These are phyloP conservation scores for Termitomyces sp. DNA, from an alignment of 1,284 basidiomycete genomes.

Conservation along the genomic window DNA sequence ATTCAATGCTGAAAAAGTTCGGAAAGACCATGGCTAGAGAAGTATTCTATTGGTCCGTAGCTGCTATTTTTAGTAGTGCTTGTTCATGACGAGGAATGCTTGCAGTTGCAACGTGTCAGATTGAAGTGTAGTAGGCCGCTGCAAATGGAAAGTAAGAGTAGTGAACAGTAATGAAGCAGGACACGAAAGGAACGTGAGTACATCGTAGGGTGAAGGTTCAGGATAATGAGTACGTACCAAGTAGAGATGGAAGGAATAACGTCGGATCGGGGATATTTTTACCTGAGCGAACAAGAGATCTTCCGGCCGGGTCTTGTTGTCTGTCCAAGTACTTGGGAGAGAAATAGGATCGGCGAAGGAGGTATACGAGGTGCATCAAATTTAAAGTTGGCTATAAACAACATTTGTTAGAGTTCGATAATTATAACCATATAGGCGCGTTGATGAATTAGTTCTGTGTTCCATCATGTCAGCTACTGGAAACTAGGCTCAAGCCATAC, in stretches of 20 bases:
- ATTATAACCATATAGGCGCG: too few relatives aligned
- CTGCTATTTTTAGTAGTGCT: slow-evolving; percentile 3
- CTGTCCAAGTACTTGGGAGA: too few relatives aligned
- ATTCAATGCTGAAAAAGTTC: slow-evolving; percentile 9
- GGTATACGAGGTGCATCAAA: too few relatives aligned
- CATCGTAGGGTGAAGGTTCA: background rate
- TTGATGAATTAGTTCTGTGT: too few relatives aligned
- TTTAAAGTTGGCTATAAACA: too few relatives aligned
- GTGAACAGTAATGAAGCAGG: too few relatives aligned
- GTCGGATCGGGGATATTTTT: background rate
- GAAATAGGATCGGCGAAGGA: too few relatives aligned
- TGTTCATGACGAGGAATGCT: too few relatives aligned
- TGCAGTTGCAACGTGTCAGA: background rate
- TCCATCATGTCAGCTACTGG: too few relatives aligned
- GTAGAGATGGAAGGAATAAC: background rate
- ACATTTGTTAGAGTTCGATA: too few relatives aligned
- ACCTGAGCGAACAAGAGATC: background rate
- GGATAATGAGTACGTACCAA: background rate
- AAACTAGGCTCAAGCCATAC: background rate
- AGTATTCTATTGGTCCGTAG: background rate
- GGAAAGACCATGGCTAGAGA: slow-evolving; percentile 10
- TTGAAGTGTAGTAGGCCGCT: background rate
- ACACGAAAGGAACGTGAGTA: too few relatives aligned
- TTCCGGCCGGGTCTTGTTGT: too few relatives aligned
- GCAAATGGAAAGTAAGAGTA: background rate